Conservation (phyloP, 1,284 basidiomycete genomes). For the Trichosporon inkin region DNA sequence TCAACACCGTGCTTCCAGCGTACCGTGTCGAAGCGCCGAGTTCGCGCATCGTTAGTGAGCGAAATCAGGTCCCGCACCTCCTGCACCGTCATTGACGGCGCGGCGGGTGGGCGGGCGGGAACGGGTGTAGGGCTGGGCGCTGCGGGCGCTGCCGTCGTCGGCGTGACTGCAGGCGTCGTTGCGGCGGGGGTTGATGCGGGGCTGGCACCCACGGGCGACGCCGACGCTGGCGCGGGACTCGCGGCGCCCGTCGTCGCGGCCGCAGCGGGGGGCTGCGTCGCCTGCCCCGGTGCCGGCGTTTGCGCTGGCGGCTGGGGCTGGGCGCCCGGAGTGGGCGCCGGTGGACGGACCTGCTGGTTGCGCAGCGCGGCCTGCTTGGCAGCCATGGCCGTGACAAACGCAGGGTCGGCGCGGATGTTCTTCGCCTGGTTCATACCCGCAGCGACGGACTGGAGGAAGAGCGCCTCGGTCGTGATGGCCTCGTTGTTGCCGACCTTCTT, state of each 20-base stretch:
- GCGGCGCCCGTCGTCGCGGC: background rate
- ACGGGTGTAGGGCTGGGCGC: background rate
- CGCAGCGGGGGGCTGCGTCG: background rate
- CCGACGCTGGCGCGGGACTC: background rate
- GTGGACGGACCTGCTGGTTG: conserved; percentile 6
- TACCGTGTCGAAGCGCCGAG: conserved; percentile 1
- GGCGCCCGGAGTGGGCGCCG: background rate
- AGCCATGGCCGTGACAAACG: conserved; percentile 13
- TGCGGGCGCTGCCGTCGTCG: background rate
- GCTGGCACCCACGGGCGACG: background rate
- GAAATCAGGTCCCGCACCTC: conserved; percentile 17
- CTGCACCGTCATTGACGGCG: conserved; percentile 12
- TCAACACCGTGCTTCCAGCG: background rate
- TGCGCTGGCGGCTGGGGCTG: background rate
- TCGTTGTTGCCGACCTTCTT: conserved; percentile 18
- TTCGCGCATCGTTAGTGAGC: conserved; percentile 8
- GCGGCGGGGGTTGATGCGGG: background rate
- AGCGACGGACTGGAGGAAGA: conserved; percentile 17
- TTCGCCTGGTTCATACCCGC: conserved; percentile 18
- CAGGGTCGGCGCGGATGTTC: conserved; percentile 16
- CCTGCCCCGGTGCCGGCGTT: background rate
- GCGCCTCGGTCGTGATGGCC: conserved; percentile 19
- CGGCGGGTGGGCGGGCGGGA: background rate
- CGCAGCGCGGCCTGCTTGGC: conserved; percentile 10
- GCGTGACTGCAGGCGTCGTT: background rate